Conservation (phyloP, 345 rosid genomes). For the Salix viminalis region DNA sequence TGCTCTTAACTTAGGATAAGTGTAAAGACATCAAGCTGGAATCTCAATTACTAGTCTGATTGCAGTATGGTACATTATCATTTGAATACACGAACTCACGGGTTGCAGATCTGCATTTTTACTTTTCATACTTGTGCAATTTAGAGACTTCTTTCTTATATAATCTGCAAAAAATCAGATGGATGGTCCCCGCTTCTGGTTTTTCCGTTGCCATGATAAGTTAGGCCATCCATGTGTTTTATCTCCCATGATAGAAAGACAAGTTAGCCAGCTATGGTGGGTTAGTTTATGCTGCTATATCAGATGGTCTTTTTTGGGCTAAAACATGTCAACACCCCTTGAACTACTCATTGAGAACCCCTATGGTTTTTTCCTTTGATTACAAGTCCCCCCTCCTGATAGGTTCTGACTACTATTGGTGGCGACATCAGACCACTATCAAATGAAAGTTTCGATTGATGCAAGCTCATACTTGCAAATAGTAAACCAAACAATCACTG, state of each 20-base stretch:
- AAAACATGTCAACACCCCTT: not conserved
- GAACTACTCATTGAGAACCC: not conserved
- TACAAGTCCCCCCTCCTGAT: not conserved
- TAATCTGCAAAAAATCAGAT: not conserved
- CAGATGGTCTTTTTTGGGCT: not conserved
- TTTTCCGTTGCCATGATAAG: not conserved
- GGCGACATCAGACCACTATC: not conserved
- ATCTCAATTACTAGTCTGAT: not conserved
- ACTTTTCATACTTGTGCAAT: not conserved
- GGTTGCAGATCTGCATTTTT: not conserved
- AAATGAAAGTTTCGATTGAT: not conserved
- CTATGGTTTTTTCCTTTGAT: too few species aligned
- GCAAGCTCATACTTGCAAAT: not conserved
- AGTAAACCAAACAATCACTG: not conserved
- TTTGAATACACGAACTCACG: not conserved
- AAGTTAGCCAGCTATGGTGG: not conserved
- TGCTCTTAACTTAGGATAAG: not conserved
- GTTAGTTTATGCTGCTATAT: not conserved
- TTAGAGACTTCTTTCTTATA: not conserved
- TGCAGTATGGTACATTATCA: not conserved
- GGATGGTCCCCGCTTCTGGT: not conserved
- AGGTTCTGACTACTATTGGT: not conserved
- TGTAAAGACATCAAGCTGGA: not conserved
- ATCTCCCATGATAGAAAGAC: not conserved
- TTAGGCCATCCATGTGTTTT: not conserved